Percentiles rank a stretch among this genome's conserved stretches.
Evolutionary conservation across 2,329 filamentous ascomycete genomes (phyloP).

Genomic region (Fusarium concolor): DNA sequence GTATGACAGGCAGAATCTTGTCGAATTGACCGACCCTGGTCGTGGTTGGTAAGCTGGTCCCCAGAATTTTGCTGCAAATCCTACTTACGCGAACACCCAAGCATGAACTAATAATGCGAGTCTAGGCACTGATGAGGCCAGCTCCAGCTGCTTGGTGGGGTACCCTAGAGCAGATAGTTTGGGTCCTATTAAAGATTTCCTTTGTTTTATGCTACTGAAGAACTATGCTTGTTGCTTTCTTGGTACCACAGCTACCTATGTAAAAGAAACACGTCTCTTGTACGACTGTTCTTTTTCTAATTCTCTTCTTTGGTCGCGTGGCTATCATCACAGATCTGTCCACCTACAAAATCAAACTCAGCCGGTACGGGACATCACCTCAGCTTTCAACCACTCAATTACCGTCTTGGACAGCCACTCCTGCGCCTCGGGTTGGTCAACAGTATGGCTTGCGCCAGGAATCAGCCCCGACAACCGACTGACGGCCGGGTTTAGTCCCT

Average conservation of each 20-base stretch:
- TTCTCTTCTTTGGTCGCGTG: background rate
- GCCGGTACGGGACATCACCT: slow-evolving; percentile 10
- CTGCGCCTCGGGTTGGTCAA: slow-evolving; percentile 59
- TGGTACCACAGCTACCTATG: background rate
- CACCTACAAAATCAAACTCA: background rate
- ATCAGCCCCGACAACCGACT: slow-evolving; percentile 65
- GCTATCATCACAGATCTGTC: background rate
- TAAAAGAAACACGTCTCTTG: background rate
- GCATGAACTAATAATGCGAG: slow-evolving; percentile 20
- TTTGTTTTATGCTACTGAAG: background rate
- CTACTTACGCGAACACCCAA: slow-evolving; percentile 24
- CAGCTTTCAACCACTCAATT: slow-evolving; percentile 56
- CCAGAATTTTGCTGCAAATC: slow-evolving; percentile 28
- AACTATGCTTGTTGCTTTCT: background rate
- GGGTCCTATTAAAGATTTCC: background rate
- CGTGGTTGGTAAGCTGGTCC: slow-evolving; percentile 40
- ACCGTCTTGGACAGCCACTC: slow-evolving; percentile 63
- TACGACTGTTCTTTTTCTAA: background rate
- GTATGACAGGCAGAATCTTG: slow-evolving; percentile 34
- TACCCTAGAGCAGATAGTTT: slow-evolving; percentile 9
- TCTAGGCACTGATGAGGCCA: slow-evolving; percentile 1
- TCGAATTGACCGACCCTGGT: slow-evolving; percentile 30
- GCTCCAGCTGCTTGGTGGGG: slow-evolving; percentile 13
- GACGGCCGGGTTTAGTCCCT: slow-evolving; percentile 56
- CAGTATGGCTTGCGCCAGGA: slow-evolving; percentile 64